phyloP scores from a whole-genome alignment of 139 green algal species.

The Asterochloris sp. region DNA sequence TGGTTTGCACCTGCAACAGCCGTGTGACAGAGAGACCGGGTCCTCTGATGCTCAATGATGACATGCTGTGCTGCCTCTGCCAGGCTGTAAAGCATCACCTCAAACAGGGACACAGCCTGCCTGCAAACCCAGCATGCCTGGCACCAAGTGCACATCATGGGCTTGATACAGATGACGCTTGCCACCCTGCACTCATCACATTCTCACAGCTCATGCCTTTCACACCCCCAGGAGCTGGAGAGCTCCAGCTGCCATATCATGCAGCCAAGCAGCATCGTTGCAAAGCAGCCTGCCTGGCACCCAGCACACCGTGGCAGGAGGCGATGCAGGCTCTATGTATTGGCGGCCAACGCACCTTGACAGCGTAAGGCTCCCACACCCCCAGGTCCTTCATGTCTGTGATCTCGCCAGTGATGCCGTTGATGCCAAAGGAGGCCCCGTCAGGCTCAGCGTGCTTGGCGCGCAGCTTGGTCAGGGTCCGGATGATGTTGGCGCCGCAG shows the following conservation, averaged over 20 bases:
- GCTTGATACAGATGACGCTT: too few species aligned
- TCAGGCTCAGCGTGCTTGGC: conserved; percentile 71
- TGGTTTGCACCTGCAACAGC: conserved; percentile 70
- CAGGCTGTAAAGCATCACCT: too few species aligned
- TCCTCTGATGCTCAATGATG: neutral
- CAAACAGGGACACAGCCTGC: too few species aligned
- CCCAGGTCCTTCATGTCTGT: conserved; percentile 94
- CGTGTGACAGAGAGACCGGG: neutral
- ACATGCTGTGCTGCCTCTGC: neutral
- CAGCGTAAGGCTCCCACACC: conserved; percentile 95
- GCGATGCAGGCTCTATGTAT: too few species aligned
- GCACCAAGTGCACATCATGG: too few species aligned
- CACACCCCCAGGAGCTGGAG: too few species aligned
- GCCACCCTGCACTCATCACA: too few species aligned
- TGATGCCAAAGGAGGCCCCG: conserved; percentile 76
- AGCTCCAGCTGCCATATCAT: too few species aligned
- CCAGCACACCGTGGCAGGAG: neutral
- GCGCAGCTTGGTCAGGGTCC: conserved; percentile 95
- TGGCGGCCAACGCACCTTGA: conserved; percentile 59
- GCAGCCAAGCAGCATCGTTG: too few species aligned
- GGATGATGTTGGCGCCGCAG: conserved; percentile 98
- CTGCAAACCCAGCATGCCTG: too few species aligned
- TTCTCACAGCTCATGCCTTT: too few species aligned
- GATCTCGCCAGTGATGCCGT: conserved; percentile 87
- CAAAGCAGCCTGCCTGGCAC: neutral